Percentiles rank a stretch among this genome's conserved stretches.
phyloP scores from a whole-genome alignment of 768 basidiomycete species.

The Leucocoprinus leucothites region DNA sequence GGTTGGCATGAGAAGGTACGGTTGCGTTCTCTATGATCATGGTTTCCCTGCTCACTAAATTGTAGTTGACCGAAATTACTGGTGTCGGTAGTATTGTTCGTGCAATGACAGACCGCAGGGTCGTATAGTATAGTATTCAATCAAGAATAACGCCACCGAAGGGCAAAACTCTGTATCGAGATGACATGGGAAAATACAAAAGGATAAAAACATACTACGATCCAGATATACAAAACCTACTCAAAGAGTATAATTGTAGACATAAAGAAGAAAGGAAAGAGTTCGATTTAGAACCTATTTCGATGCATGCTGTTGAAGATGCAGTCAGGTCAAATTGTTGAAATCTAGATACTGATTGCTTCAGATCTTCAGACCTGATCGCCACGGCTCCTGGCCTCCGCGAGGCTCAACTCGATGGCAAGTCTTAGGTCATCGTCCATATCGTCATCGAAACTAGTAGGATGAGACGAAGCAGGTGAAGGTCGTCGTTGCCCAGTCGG shows the following conservation, averaged over 20 bases:
- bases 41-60: neutral
- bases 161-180: neutral
- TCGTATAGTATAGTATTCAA: conserved; percentile 35
- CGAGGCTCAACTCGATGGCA: conserved; percentile 69
- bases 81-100: conserved; percentile 95
- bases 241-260: too few species aligned
- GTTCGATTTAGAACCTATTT: neutral
- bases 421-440: conserved; percentile 64
- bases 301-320: conserved; percentile 6
- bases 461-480: neutral
- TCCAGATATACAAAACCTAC: too few species aligned
- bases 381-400: conserved; percentile 50
- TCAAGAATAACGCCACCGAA: neutral
- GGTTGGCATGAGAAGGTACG: conserved; percentile 97
- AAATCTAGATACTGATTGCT: neutral
- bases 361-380: conserved; percentile 11
- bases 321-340: neutral
- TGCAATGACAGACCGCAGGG: conserved; percentile 59
- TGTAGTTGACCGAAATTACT: conserved; percentile 86
- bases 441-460: conserved; percentile 23
- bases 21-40: neutral
- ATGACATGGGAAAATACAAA: neutral
- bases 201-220: neutral
- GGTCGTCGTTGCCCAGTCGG: neutral
- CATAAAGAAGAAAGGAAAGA: too few species aligned